Evolutionary conservation across 495 filamentous ascomycete genomes (phyloP), one percentile per base, ranked within the genome.

Genomic region (Penicillium ucsense): DNA sequence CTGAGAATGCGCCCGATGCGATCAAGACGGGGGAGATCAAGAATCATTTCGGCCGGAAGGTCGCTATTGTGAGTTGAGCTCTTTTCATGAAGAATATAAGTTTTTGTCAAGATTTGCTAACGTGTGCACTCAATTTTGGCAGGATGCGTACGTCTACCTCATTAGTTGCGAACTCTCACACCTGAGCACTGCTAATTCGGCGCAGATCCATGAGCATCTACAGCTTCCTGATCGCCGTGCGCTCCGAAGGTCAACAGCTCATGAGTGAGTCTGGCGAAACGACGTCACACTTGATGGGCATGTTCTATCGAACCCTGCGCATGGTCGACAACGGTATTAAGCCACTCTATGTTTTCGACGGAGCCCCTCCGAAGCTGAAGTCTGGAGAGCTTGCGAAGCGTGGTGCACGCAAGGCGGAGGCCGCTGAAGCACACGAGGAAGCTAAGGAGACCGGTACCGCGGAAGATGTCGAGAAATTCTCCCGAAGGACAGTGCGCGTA

Each of bases 281-380:
- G 1, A 98, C 92, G 0, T 97, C 92, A 6, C 92, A 98, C 65
- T 71, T 98, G 12, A 95, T 97, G 91, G 92, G 92, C 54, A 89
- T 98, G 84, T 98, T 98, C 71, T 98, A 98, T 74, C 92, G 92
- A 51, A 98, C 92, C 1, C 77, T 98, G 2, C 88, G 92, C 56
- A 96, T 98, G 65, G 86, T 97, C 63, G 92, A 98, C 67, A 96
- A 96, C 57, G 92, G 92, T 45, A 96, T 98, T 69, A 98, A 97
- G 60, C 92, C 92, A 0, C 77, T 98, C 56, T 98, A 92, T 68
- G 92, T 98, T 39, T 98, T 98, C 64, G 92, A 98, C 60, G 92
- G 92, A 36, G 87, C 89, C 29, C 92, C 92, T 4, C 92, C 92
- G 3, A 98, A 95, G 57, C 80, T 98, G 47, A 98, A 98, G 68